Evolutionary conservation across 108 stramenopile genomes (phyloP).

Genomic region (Stephanodiscus triporus): DNA sequence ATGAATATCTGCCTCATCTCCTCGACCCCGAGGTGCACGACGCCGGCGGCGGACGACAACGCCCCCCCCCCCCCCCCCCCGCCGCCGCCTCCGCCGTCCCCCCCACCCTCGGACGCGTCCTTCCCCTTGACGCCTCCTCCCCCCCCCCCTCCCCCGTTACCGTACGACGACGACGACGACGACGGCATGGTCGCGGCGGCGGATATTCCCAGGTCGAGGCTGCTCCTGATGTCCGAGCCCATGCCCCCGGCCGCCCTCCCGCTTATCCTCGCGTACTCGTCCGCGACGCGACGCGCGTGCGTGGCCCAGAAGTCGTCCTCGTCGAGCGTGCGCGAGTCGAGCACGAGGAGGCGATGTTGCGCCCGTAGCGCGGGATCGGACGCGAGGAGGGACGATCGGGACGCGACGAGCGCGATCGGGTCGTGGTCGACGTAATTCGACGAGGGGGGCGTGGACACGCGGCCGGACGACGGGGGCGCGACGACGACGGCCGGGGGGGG

Average conservation of each 20-base stretch:
- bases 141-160: slow-evolving; percentile 3
- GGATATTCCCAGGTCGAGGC: slow-evolving; percentile 56
- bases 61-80: neutral
- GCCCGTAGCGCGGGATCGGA: slow-evolving; percentile 80
- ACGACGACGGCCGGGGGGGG: slow-evolving; percentile 8
- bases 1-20: slow-evolving; percentile 93
- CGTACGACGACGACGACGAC: neutral
- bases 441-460: slow-evolving; percentile 38
- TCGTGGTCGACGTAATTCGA: slow-evolving; percentile 65
- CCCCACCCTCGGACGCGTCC: slow-evolving; percentile 54
- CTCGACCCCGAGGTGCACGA: slow-evolving; percentile 63
- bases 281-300: slow-evolving; percentile 66
- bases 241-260: slow-evolving; percentile 61
- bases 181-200: too few species aligned
- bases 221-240: slow-evolving; percentile 67
- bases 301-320: slow-evolving; percentile 91
- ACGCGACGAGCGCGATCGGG: slow-evolving; percentile 70
- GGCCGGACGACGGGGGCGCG: slow-evolving; percentile 31
- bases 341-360: slow-evolving; percentile 81
- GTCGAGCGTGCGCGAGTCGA: slow-evolving; percentile 63
- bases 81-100: slow-evolving; percentile 12
- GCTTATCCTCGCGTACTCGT: slow-evolving; percentile 83
- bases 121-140: slow-evolving; percentile 11
- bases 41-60: slow-evolving; percentile 6
- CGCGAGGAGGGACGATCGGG: slow-evolving; percentile 80